Evolutionary conservation across 495 filamentous ascomycete species (phyloP), one percentile per base, ranked within the genome.

Genomic region (Aspergillus bridgeri): DNA sequence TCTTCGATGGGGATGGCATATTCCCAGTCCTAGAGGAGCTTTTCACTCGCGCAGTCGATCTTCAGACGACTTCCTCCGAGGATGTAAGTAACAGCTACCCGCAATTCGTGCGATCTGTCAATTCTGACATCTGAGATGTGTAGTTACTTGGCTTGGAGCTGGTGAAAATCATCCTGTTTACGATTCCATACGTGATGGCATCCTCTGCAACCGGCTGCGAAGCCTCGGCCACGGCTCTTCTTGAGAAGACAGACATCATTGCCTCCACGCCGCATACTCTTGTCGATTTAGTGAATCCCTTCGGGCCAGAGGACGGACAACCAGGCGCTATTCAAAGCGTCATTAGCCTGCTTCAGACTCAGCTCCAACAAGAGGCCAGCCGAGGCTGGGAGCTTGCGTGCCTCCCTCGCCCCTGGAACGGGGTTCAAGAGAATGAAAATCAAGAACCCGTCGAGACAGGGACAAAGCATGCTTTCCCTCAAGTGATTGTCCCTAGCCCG

Each of bases 221-320:
- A 61, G 77, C 84, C 42, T 86, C 89, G 60, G 91, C 92, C 13
- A 71, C 76, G 1, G 82, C 85, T 19, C 76, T 98, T n/a, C 83
- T 99, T 61, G 87, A 92, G 45, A 96, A 92, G 72, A 96, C 95
- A 7, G 91, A 91, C 57, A 89, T 96, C 62, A 92, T 97, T 64
- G 90, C 92, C 1, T 86, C 84, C 7, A 88, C 91, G 53, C 89
- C 88, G 6, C 90, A 95, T 63, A 79, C 88, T 1, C 78, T 96
- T 27, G 90, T 96, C 62, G 80, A 86, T 6, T 71, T 97, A 47
- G 89, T 96, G 29, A 88, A 96, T 58, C 89, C 91, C 7, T 96
- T 91, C 62, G 83, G 85, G 47, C 76, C 76, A 7, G 77, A 75
- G n/a, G 77, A 78, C 22, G 79, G 80, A 11, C 79, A 78, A 42